Base-by-base conservation (phyloP, 305 asterid genomes). In the Solanum hybrid region DNA sequence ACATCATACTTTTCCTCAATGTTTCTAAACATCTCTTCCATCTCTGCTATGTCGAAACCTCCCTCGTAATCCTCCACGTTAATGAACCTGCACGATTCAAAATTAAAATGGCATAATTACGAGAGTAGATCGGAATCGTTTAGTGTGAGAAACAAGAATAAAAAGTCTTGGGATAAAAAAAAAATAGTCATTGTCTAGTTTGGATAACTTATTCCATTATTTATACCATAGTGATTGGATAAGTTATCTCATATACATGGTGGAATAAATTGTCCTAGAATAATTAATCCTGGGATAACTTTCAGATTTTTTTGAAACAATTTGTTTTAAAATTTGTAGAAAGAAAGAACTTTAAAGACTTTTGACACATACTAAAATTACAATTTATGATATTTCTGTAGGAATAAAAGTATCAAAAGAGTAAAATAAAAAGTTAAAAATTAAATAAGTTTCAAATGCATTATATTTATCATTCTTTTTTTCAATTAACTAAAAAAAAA, bases 61-160 rank as follows among this genome's bases (percentile, higher is more conserved):
- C 99, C 99, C 88, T 93, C 95, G 72, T 97, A 97, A 11, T 91
- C 98, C 60, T 94, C 97, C 14, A 10, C 3, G 91, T 97, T 96
- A 69, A 89, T 8, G 22, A 91, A 81, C 91, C 98, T 96, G 76
- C 5, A 26, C 27, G 20, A 12, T 35, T 71, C 32, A 24, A 71
- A 71, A 10, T 66, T 66, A 16, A 32, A 13, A 76, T 20, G 7
- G 26, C 37, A 77, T 34, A 42, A 2, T 42, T 42, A 42, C 17
- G 17, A 40, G 24, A 17, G 69, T 56, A 20, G 69, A 56, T 6
- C 5, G 5, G 69, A 4, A 40, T 40, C 51, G 16, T 40, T 40
- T 40, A 5, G 51, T 40, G 51, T 40, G 51, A 40, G 51, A 12
- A 40, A 40, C 14, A 40, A 40, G 51, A 40, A 40, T 40, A 40